phyloP scores from a whole-genome alignment of 768 basidiomycete genomes.

The Podaxis mareebaensis region DNA sequence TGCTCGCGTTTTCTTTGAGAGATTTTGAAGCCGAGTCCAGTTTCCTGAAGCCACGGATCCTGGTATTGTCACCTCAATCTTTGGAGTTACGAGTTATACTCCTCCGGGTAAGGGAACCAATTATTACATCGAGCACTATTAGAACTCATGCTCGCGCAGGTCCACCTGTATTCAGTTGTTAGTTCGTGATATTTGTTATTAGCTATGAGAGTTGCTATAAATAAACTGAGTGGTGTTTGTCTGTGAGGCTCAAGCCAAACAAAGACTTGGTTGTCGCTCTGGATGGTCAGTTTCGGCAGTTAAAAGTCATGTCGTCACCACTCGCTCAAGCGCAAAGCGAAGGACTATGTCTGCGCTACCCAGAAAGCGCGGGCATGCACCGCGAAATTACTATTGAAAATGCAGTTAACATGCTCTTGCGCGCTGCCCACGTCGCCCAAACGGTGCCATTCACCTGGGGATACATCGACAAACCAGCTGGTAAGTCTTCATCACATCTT shows the following conservation, averaged over 20 bases:
- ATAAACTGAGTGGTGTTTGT: neutral
- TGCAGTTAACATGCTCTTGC: conserved; percentile 60
- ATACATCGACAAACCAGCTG: conserved; percentile 76
- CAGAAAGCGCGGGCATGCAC: conserved; percentile 63
- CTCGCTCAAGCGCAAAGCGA: conserved; percentile 55
- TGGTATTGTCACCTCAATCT: conserved; percentile 44
- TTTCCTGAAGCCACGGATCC: conserved; percentile 34
- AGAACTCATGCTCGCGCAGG: conserved; percentile 20
- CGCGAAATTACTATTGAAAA: conserved; percentile 53
- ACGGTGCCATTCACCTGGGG: conserved; percentile 68
- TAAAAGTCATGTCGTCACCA: conserved; percentile 23
- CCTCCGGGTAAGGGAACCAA: conserved; percentile 32
- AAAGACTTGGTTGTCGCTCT: neutral
- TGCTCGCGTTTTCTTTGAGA: conserved; percentile 22
- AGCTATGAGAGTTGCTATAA: neutral
- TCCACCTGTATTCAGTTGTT: conserved; percentile 33
- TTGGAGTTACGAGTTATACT: conserved; percentile 33
- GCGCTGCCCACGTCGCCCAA: conserved; percentile 57
- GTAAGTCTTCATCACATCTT: conserved; percentile 37
- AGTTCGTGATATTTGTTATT: neutral
- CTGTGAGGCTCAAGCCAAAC: neutral
- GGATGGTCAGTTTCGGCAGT: neutral
- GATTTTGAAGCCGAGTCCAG: conserved; percentile 30
- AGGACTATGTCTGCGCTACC: conserved; percentile 68
- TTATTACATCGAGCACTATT: neutral